Evolutionary conservation across 805 yeast genomes (phyloP), one percentile per base, ranked within the genome.

Genomic region (Candida ficus): DNA sequence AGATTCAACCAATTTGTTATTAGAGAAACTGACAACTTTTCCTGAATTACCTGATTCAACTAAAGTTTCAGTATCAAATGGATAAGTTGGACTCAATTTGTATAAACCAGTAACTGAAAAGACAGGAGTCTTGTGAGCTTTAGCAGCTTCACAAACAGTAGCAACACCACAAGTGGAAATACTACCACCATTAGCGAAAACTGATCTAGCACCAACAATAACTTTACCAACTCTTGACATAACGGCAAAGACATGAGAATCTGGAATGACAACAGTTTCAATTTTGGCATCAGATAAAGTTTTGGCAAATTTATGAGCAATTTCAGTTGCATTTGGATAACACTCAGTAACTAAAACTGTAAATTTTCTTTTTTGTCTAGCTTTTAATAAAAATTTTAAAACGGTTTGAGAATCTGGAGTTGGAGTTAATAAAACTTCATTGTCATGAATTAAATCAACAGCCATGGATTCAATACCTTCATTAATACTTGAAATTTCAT

Each of bases 181-280:
- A 49, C 95, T 84, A 10, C 98, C 97, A 45, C 99, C 99, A 57
- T 93, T 93, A 39, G 95, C 95, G 60, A 93, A 84, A 5, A 93
- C 97, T 0, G 96, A 79, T 46, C 85, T 76, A 5, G 98, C 83
- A 29, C 98, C 97, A 39, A 95, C 76, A 44, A 93, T 78, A 23
- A 93, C 99, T 61, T 95, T 95, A 33, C 97, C 96, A 5, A 93
- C 98, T 49, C 96, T 72, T 29, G 96, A 85, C 98, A 93, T 93
- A 35, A 93, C 88, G 0, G 99, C 97, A 62, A 83, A 88, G 0
- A 83, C 89, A 20, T 95, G 83, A 5, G 95, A 75, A 58, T 93
- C 99, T 1, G 99, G 97, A 27, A 93, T 84, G 40, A 93, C 75
- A 2, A 90, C 84, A 2, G 96, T 82, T 47, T 89, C 95, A 34